phyloP scores from a whole-genome alignment of 1,284 basidiomycete species.

The Cystodermella granulosa region DNA sequence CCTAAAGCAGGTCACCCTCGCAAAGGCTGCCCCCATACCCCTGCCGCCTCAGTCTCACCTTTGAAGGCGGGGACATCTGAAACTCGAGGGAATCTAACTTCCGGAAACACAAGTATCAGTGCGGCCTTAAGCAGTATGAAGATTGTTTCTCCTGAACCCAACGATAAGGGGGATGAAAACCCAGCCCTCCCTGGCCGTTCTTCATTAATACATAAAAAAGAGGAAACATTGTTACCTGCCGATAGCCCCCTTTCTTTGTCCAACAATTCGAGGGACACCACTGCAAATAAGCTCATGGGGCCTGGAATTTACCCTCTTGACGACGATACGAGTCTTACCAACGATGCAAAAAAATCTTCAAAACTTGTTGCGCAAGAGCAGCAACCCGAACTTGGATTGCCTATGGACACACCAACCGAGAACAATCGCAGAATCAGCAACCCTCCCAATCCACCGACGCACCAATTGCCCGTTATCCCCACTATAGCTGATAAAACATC shows the following conservation, averaged over 20 bases:
- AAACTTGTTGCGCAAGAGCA: too few species aligned
- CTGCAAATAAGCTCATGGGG: conserved; percentile 35
- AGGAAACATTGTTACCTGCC: conserved; percentile 16
- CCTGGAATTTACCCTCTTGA: conserved; percentile 36
- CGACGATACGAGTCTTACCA: too few species aligned
- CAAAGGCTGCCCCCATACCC: conserved; percentile 53
- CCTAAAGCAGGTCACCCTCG: conserved; percentile 55
- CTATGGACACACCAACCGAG: too few species aligned
- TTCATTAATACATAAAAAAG: too few species aligned
- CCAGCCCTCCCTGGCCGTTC: conserved; percentile 23
- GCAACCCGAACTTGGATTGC: too few species aligned
- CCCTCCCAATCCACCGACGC: too few species aligned
- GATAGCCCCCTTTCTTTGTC: conserved; percentile 41
- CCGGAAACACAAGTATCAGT: too few species aligned
- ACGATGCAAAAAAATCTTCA: too few species aligned
- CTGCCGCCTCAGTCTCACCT: conserved; percentile 31
- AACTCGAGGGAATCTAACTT: too few species aligned
- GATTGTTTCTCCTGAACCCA: conserved; percentile 23
- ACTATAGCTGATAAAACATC: too few species aligned
- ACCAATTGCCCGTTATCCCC: too few species aligned
- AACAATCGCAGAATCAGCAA: too few species aligned
- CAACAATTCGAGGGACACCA: conserved; percentile 33
- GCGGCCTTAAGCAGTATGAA: conserved; percentile 38
- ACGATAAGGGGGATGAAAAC: conserved; percentile 27
- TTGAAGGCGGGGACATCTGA: conserved; percentile 13